Evolutionary conservation across 352 stramenopile genomes (phyloP).

Genomic region (Phytophthora foliorum): DNA sequence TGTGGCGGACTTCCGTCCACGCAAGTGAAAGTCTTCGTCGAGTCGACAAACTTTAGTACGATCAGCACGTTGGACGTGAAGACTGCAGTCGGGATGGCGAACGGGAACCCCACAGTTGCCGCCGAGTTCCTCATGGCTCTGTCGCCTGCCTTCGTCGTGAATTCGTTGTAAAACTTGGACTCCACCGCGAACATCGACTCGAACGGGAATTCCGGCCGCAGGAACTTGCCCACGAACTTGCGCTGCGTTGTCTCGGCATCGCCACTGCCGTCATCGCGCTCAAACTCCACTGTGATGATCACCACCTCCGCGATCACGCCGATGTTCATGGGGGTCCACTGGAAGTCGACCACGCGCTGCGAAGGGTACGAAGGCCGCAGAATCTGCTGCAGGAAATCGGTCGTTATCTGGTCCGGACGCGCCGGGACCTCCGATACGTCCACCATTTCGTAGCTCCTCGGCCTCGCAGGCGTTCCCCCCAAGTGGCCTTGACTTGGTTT

Average conservation of each 20-base stretch:
- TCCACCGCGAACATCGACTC: conserved; percentile 86
- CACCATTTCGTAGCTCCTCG: conserved; percentile 15
- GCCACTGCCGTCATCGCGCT: conserved; percentile 10
- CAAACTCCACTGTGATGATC: conserved; percentile 48
- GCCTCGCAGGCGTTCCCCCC: background rate
- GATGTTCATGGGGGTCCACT: conserved; percentile 75
- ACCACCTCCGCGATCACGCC: conserved; percentile 87
- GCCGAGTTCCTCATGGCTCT: conserved; percentile 31
- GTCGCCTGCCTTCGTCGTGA: conserved; percentile 34
- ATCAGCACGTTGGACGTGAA: conserved; percentile 80
- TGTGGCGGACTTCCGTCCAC: conserved; percentile 68
- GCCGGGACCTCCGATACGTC: conserved; percentile 32
- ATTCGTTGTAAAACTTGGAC: conserved; percentile 75
- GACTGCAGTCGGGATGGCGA: conserved; percentile 58
- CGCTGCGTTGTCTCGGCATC: conserved; percentile 23
- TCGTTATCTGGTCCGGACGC: conserved; percentile 57
- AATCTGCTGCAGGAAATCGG: conserved; percentile 61
- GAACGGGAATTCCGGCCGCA: conserved; percentile 82
- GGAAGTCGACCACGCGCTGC: conserved; percentile 51
- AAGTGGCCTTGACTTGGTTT: conserved; percentile 17
- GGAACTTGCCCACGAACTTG: conserved; percentile 78
- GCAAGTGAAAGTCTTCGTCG: conserved; percentile 65
- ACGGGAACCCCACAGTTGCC: conserved; percentile 51
- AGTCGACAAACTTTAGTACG: conserved; percentile 68
- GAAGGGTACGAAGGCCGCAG: conserved; percentile 27